phyloP scores from a whole-genome alignment of 352 stramenopile genomes.

The Phytophthora hibernalis region DNA sequence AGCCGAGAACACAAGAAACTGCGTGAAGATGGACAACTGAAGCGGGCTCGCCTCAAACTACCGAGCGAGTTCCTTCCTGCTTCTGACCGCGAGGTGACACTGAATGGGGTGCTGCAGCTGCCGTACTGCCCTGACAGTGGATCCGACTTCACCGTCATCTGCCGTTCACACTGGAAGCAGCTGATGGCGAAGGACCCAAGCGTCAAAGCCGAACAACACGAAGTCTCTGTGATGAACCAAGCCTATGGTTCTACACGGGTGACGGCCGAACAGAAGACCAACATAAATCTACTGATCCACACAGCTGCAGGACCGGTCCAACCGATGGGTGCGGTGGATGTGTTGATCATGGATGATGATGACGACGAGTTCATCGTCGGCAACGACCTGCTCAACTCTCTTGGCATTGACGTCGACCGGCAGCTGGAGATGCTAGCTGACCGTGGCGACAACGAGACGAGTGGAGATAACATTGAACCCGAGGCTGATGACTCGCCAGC shows the following conservation, averaged over 20 bases:
- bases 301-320: background rate
- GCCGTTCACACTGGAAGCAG: no score
- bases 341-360: background rate
- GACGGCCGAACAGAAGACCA: background rate
- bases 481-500: background rate
- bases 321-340: background rate
- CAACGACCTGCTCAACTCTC: conserved; percentile 1
- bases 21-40: background rate
- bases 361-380: conserved; percentile 14
- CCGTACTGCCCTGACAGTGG: no score
- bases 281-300: background rate
- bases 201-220: background rate
- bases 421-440: conserved; percentile 10
- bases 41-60: background rate
- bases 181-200: background rate
- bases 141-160: no score
- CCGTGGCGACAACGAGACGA: background rate
- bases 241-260: background rate
- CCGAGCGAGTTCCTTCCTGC: background rate
- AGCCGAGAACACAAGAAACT: background rate
- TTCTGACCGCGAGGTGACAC: no score
- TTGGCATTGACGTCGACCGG: conserved; percentile 13
- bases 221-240: no score
- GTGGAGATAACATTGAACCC: background rate
- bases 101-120: no score